Base-by-base conservation (phyloP, 345 rosid species). In the Populus simonii region DNA sequence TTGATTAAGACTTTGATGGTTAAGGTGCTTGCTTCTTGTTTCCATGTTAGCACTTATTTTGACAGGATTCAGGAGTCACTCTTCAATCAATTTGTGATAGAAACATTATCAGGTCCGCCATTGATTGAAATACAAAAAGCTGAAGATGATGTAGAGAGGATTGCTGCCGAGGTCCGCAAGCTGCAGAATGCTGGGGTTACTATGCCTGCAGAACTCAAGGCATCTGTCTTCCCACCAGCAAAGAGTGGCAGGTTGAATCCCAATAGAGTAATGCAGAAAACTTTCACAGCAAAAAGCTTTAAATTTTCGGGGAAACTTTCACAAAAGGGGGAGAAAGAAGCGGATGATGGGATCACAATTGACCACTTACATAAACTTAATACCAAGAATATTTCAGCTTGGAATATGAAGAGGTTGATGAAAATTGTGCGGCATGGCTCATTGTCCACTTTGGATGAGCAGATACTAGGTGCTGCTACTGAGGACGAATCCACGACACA, bases 361-460 rank as follows among this genome's bases (percentile, higher is more conserved):
- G 90, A 91, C 27, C 83, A 90, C 41, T 73, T 96, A 74, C 97
- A 92, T 25, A 92, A 86, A 81, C 85, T 96, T 72, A 96, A 89
- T 66, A 80, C 82, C 15, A 89, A 87, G 89, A 96, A 96, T 36
- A 71, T 96, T 11, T 96, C 98, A 1, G 99, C 99, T 23, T 96
- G 99, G 99, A 93, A 90, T 69, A 96, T 96, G 99, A 96, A 96
- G 89, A 90, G 97, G 74, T 81, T 96, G 86, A 85, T 96, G 87
- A 96, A 91, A 36, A 89, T 96, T 61, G 98, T 96, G 11, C 83
- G 92, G 76, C 81, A 87, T 4, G 99, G 93, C 13, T 81, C 93
- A 0, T 81, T 96, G 43, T 80, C 97, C 3, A 96, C 99, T 25
- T 74, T 96, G 82, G 97, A 91, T 31, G 99, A 96, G 74, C 97